Evolutionary conservation across 768 basidiomycete genomes (phyloP).

Genomic region (Xerocomus brunneocitrinus): DNA sequence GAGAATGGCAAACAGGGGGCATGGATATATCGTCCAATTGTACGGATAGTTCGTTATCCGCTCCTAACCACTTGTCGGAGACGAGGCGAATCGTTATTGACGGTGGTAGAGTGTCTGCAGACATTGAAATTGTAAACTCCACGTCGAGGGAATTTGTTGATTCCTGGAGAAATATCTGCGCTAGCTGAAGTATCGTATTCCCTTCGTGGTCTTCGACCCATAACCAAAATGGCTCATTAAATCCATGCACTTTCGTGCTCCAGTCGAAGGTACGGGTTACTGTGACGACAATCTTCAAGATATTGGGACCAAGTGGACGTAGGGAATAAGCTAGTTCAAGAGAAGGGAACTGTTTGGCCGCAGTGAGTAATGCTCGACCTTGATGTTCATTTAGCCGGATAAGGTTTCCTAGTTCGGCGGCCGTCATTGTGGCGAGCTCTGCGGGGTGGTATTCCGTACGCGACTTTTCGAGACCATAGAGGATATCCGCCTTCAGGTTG

Average conservation of each 20-base stretch:
- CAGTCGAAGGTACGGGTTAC: conserved; percentile 73
- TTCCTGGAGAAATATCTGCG: conserved; percentile 67
- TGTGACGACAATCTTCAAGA: conserved; percentile 69
- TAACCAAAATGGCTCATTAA: conserved; percentile 85
- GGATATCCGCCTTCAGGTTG: conserved; percentile 66
- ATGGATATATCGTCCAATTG: conserved; percentile 68
- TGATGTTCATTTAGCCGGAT: conserved; percentile 84
- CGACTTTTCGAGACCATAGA: conserved; percentile 75
- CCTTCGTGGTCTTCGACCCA: conserved; percentile 90
- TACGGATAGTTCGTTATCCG: conserved; percentile 69
- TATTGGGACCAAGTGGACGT: conserved; percentile 78
- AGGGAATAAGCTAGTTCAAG: conserved; percentile 61
- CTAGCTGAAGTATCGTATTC: conserved; percentile 76
- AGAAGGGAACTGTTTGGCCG: conserved; percentile 83
- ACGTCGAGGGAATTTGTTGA: conserved; percentile 54
- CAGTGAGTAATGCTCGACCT: conserved; percentile 70
- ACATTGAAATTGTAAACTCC: conserved; percentile 79
- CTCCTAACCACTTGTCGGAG: conserved; percentile 92
- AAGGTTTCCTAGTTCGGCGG: conserved; percentile 69
- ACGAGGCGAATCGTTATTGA: conserved; percentile 72
- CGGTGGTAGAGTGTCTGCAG: conserved; percentile 51
- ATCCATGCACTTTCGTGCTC: conserved; percentile 71
- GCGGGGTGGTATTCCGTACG: conserved; percentile 75
- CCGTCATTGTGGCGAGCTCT: conserved; percentile 65
- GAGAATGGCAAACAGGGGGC: conserved; percentile 56